Evolutionary conservation across 495 filamentous ascomycete genomes (phyloP).

Genomic region (Aspergillus bertholletiae): DNA sequence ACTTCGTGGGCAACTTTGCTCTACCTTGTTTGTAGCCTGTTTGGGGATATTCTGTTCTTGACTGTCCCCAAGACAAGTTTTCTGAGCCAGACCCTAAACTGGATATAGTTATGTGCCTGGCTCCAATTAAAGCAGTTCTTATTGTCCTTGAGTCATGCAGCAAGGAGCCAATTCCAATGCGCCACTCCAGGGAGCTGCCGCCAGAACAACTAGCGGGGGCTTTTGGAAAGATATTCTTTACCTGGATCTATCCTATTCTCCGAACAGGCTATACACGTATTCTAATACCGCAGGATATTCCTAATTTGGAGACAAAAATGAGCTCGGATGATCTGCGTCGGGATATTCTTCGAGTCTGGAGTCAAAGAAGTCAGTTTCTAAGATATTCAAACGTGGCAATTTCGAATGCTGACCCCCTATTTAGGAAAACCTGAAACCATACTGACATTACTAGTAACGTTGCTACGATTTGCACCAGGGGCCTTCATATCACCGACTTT

Average conservation of each 20-base stretch:
- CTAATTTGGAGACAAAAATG: background rate
- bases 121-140: background rate
- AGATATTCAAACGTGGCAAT: background rate
- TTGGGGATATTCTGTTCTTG: background rate
- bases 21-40: background rate
- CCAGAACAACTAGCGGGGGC: background rate
- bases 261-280: background rate
- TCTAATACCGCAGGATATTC: background rate
- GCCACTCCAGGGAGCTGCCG: background rate
- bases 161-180: background rate
- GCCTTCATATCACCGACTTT: background rate
- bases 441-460: background rate
- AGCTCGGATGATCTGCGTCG: background rate
- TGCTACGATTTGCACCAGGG: background rate
- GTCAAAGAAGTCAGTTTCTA: background rate
- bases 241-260: background rate
- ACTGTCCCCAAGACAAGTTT: background rate
- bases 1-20: background rate
- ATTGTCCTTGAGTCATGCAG: background rate
- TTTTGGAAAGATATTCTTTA: background rate
- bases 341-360: background rate
- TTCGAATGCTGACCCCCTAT: background rate
- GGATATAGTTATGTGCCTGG: background rate
- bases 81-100: background rate
- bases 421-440: background rate